Percentiles rank a stretch among this genome's conserved stretches.
These are phyloP conservation scores for Paramyrothecium roridum DNA, from an alignment of 2,329 filamentous ascomycete genomes.

Conservation along the genomic window DNA sequence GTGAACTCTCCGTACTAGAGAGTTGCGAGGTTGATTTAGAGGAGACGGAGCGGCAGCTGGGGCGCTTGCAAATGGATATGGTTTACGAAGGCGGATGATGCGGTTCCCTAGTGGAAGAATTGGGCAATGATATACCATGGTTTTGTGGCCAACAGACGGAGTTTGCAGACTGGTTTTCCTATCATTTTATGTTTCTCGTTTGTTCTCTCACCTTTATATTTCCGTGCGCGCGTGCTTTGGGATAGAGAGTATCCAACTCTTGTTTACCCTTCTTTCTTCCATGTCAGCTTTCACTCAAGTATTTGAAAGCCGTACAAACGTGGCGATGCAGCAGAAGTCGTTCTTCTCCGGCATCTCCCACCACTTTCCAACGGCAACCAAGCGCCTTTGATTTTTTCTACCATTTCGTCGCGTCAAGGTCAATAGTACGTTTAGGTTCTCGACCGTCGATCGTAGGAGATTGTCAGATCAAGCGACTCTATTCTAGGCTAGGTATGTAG, in stretches of 20 bases:
- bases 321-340: too few relatives aligned
- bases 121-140: neutral
- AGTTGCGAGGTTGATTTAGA: neutral
- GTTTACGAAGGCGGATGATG: neutral
- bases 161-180: conserved; percentile 1
- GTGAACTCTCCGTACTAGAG: conserved; percentile 67
- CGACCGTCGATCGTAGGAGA: too few relatives aligned
- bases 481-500: neutral
- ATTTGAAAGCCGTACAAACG: too few relatives aligned
- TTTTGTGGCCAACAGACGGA: neutral
- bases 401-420: too few relatives aligned
- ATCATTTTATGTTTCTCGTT: neutral
- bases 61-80: neutral
- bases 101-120: neutral
- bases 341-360: too few relatives aligned
- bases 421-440: too few relatives aligned
- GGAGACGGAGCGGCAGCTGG: neutral
- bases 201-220: neutral
- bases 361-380: too few relatives aligned
- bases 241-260: neutral
- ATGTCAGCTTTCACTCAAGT: neutral
- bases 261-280: too few relatives aligned
- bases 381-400: too few relatives aligned
- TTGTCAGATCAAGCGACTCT: neutral
- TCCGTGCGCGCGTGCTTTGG: neutral